Conservation (phyloP, 2,329 filamentous ascomycete genomes). For the Arachnopeziza araneosa region DNA sequence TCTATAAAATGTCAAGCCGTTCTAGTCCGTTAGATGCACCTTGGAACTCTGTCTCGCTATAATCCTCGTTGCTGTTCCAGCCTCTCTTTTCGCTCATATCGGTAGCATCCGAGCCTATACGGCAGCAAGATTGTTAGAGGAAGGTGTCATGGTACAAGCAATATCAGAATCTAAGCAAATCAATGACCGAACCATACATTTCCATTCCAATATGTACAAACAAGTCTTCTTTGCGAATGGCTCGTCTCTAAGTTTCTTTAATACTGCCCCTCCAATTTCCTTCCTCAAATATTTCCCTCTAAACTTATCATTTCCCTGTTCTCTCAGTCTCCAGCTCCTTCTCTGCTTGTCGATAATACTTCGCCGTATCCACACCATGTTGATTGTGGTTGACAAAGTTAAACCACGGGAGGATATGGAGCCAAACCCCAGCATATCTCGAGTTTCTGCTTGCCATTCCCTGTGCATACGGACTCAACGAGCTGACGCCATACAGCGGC, state of each 20-base stretch:
- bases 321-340: slow-evolving; percentile 81
- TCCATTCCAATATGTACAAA: slow-evolving; percentile 13
- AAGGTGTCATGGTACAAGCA: too few species aligned
- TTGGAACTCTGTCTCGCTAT: too few species aligned
- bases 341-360: slow-evolving; percentile 96
- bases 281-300: background rate
- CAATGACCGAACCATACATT: slow-evolving; percentile 1
- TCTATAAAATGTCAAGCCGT: too few species aligned
- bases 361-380: slow-evolving; percentile 95
- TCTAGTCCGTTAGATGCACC: too few species aligned
- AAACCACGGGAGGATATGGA: slow-evolving; percentile 88
- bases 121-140: too few species aligned
- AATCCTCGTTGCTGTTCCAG: too few species aligned
- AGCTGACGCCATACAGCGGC: slow-evolving; percentile 78
- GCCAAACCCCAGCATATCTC: slow-evolving; percentile 79
- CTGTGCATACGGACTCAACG: slow-evolving; percentile 82
- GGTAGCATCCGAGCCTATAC: too few species aligned
- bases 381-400: slow-evolving; percentile 95
- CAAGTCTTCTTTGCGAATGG: background rate
- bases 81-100: too few species aligned
- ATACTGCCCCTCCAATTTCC: slow-evolving; percentile 3
- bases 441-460: slow-evolving; percentile 90
- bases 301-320: slow-evolving; percentile 25
- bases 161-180: background rate
- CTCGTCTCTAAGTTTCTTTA: slow-evolving; percentile 3